Evolutionary conservation across 305 asterid genomes (phyloP).

Genomic region (Fraxinus sp.): DNA sequence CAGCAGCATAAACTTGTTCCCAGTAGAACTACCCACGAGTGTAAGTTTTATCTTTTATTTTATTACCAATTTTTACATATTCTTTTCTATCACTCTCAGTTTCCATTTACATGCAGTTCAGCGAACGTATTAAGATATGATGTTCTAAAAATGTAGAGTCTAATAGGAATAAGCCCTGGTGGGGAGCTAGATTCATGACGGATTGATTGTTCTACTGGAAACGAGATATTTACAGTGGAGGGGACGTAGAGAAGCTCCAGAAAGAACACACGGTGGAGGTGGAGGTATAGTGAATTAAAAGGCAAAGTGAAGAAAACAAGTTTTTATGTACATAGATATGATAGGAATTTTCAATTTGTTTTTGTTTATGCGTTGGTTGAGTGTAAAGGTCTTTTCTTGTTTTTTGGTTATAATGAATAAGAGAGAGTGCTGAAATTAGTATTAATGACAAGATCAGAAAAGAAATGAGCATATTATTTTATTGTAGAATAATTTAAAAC

Average conservation of each 20-base stretch:
- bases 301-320: constrained; percentile 8
- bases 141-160: not conserved
- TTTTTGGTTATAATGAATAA: constrained; percentile 25
- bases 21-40: constrained; percentile 49
- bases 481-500: not conserved
- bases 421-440: constrained; percentile 6
- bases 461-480: not conserved
- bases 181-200: not conserved
- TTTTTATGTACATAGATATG: constrained; percentile 40
- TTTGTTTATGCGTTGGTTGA: constrained; percentile 28
- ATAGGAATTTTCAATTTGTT: constrained; percentile 31
- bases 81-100: not conserved
- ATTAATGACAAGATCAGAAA: not conserved
- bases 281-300: constrained; percentile 20
- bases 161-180: not conserved
- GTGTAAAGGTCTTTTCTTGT: constrained; percentile 23
- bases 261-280: constrained; percentile 26
- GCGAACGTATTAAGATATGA: not conserved
- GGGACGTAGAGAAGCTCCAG: constrained; percentile 40
- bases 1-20: constrained; percentile 69
- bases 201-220: constrained; percentile 2
- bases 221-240: constrained; percentile 39
- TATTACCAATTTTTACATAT: not conserved
- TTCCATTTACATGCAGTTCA: not conserved
- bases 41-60: constrained; percentile 40